Evolutionary conservation across 2,329 filamentous ascomycete species (phyloP).

Genomic region (Camptophora hylomeconis): DNA sequence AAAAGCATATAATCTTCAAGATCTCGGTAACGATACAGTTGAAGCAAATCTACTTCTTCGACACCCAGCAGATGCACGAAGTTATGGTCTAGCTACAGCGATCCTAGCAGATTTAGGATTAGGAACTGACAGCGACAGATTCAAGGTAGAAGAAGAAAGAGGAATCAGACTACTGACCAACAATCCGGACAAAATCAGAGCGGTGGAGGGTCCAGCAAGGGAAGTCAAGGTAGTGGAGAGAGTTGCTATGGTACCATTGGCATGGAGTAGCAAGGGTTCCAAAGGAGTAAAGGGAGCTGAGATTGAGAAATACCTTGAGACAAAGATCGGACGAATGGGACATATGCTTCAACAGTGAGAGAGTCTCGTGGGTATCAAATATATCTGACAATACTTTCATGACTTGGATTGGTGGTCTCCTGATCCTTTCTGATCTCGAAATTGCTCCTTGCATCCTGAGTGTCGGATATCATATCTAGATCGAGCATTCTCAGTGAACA

Average conservation of each 20-base stretch:
- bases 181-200: constrained; percentile 92
- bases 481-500: too few relatives aligned
- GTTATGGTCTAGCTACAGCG: constrained; percentile 90
- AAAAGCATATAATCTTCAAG: constrained; percentile 95
- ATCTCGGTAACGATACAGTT: constrained; percentile 92
- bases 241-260: constrained; percentile 88
- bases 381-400: too few relatives aligned
- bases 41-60: constrained; percentile 84
- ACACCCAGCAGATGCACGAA: constrained; percentile 87
- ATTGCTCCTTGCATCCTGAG: too few relatives aligned
- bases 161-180: constrained; percentile 75
- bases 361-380: too few relatives aligned
- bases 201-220: constrained; percentile 79
- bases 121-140: constrained; percentile 41
- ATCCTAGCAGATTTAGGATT: constrained; percentile 79
- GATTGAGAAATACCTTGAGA: constrained; percentile 85
- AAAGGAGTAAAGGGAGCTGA: constrained; percentile 76
- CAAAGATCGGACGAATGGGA: constrained; percentile 89
- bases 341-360: constrained; percentile 49
- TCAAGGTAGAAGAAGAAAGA: constrained; percentile 25
- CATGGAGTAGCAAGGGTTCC: constrained; percentile 68
- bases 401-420: too few relatives aligned
- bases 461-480: too few relatives aligned
- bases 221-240: constrained; percentile 81
- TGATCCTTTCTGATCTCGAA: too few relatives aligned